Percentiles rank a stretch among this genome's conserved stretches.
phyloP scores from a whole-genome alignment of 306 rosid species.

The Quillaja saponaria region DNA sequence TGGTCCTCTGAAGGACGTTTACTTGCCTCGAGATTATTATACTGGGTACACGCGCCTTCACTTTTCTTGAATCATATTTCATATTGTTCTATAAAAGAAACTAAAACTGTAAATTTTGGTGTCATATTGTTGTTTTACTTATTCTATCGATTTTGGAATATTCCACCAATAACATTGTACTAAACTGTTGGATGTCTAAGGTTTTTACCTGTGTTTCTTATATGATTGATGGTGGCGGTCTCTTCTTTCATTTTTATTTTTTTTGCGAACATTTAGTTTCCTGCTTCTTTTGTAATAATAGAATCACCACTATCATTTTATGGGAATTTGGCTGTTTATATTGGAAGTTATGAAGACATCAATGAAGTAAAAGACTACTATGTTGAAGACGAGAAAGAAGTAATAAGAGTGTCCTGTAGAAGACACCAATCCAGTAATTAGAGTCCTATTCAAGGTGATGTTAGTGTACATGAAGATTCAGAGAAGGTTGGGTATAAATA shows the following conservation, averaged over 20 bases:
- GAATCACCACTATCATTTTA: slow-evolving; percentile 35
- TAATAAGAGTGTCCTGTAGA: slow-evolving; percentile 65
- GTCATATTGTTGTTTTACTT: neutral
- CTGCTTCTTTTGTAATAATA: too few relatives aligned
- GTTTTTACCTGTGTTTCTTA: neutral
- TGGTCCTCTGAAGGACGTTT: slow-evolving; percentile 80
- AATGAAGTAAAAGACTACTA: slow-evolving; percentile 73
- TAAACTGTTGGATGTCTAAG: slow-evolving; percentile 1
- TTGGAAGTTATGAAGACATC: slow-evolving; percentile 78
- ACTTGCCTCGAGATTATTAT: slow-evolving; percentile 80
- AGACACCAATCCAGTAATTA: slow-evolving; percentile 65
- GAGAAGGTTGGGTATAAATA: slow-evolving; percentile 62
- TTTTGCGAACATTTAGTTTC: too few relatives aligned
- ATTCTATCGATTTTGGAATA: neutral
- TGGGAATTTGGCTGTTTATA: slow-evolving; percentile 70
- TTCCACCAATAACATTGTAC: neutral
- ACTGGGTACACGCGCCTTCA: slow-evolving; percentile 58
- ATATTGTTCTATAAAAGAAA: neutral
- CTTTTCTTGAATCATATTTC: neutral
- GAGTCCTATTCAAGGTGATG: slow-evolving; percentile 53
- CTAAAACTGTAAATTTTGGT: neutral
- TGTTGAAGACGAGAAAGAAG: slow-evolving; percentile 55
- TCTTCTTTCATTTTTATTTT: too few relatives aligned
- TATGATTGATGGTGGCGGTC: too few relatives aligned
- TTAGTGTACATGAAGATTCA: slow-evolving; percentile 59